Evolutionary conservation across 768 basidiomycete genomes (phyloP).

Genomic region (Leccinum variicolor): DNA sequence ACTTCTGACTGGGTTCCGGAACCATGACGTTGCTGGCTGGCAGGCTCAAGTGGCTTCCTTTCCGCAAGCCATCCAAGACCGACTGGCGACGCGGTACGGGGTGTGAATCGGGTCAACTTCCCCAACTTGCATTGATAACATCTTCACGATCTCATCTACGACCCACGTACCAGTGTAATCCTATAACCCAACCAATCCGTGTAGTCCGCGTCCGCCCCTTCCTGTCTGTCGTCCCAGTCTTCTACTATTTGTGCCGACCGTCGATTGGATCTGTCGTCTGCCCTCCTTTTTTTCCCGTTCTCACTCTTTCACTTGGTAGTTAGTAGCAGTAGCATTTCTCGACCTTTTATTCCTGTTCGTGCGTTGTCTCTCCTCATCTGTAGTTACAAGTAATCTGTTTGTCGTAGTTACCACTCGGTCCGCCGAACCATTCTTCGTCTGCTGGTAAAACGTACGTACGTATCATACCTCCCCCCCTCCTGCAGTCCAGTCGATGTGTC

Average conservation of each 20-base stretch:
- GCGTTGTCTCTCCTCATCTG: slow-evolving; percentile 26
- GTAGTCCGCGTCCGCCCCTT: slow-evolving; percentile 7
- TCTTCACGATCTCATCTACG: slow-evolving; percentile 16
- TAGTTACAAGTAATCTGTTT: slow-evolving; percentile 31
- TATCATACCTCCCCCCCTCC: slow-evolving; percentile 9
- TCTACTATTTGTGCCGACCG: slow-evolving; percentile 29
- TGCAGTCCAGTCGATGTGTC: background rate
- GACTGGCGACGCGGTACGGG: slow-evolving; percentile 81
- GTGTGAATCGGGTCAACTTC: slow-evolving; percentile 49
- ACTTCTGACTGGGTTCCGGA: slow-evolving; percentile 86
- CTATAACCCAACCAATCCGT: slow-evolving; percentile 11
- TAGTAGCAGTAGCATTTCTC: slow-evolving; percentile 28
- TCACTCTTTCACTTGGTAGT: slow-evolving; percentile 12
- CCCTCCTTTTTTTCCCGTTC: background rate
- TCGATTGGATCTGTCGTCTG: slow-evolving; percentile 20
- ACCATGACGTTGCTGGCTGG: slow-evolving; percentile 85
- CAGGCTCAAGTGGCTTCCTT: slow-evolving; percentile 75
- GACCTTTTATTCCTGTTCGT: slow-evolving; percentile 8
- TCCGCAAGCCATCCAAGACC: slow-evolving; percentile 86
- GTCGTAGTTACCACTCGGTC: slow-evolving; percentile 23
- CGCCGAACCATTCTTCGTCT: slow-evolving; percentile 33
- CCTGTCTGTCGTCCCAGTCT: slow-evolving; percentile 20
- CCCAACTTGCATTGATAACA: background rate
- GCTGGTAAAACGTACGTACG: slow-evolving; percentile 5
- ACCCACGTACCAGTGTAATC: slow-evolving; percentile 10